Percentiles rank a stretch among this genome's conserved stretches.
phyloP scores from a whole-genome alignment of 2,329 filamentous ascomycete genomes.

The Xylaria sp. region DNA sequence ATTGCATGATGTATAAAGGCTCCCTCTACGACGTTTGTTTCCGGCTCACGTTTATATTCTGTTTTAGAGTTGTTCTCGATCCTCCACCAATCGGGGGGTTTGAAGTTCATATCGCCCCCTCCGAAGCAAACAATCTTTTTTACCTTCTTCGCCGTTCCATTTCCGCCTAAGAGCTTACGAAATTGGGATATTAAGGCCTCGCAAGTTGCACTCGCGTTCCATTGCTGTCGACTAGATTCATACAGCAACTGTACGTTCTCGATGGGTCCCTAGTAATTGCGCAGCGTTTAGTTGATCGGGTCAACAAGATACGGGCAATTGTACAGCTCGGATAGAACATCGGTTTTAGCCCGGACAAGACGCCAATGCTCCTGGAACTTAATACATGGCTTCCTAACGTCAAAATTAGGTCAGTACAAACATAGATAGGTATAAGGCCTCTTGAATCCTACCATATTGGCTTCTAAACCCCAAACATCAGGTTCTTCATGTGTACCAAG shows the following conservation, averaged over 20 bases:
- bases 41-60: slow-evolving; percentile 31
- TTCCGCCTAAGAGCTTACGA: slow-evolving; percentile 29
- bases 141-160: slow-evolving; percentile 35
- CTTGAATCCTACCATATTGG: slow-evolving; percentile 42
- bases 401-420: slow-evolving; percentile 22
- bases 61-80: slow-evolving; percentile 29
- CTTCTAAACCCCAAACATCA: slow-evolving; percentile 38
- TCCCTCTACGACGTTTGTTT: slow-evolving; percentile 34
- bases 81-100: slow-evolving; percentile 40
- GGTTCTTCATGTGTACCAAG: slow-evolving; percentile 42
- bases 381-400: slow-evolving; percentile 39
- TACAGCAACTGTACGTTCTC: slow-evolving; percentile 35
- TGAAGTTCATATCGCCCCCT: slow-evolving; percentile 42
- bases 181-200: slow-evolving; percentile 40
- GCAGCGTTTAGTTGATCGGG: slow-evolving; percentile 41
- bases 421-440: neutral
- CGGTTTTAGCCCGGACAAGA: slow-evolving; percentile 30
- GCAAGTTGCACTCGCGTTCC: slow-evolving; percentile 41
- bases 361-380: slow-evolving; percentile 45
- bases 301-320: slow-evolving; percentile 46
- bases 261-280: slow-evolving; percentile 36
- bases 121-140: slow-evolving; percentile 47
- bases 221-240: slow-evolving; percentile 31
- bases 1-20: slow-evolving; percentile 41
- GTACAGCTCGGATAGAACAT: slow-evolving; percentile 43